A percentile compares a stretch with the other conserved stretches of the same genome.
Evolutionary conservation across 495 filamentous ascomycete species (phyloP).

Genomic region (Terfezia claveryi): DNA sequence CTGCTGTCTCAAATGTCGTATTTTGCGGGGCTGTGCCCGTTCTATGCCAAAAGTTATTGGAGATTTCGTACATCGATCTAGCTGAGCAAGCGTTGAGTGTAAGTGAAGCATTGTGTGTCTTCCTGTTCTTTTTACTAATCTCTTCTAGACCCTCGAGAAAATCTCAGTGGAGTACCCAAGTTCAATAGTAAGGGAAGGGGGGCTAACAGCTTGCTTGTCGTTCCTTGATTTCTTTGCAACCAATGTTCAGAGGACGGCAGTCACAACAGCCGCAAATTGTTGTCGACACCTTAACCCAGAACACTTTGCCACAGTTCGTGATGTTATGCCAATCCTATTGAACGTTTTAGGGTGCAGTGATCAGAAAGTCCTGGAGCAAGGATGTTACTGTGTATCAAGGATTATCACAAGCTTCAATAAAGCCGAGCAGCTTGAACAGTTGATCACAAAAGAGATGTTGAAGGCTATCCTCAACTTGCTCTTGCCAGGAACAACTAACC

Average conservation of each 20-base stretch:
- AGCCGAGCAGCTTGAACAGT: slow-evolving; percentile 67
- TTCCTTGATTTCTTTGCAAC: slow-evolving; percentile 97
- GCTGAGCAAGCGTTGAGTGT: slow-evolving; percentile 90
- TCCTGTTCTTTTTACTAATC: slow-evolving; percentile 6
- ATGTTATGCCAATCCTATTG: slow-evolving; percentile 87
- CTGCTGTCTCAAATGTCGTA: slow-evolving; percentile 82
- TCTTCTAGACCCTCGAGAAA: slow-evolving; percentile 61
- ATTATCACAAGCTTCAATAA: slow-evolving; percentile 92
- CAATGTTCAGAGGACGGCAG: slow-evolving; percentile 85
- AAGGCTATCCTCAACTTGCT: slow-evolving; percentile 74
- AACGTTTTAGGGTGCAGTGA: slow-evolving; percentile 81
- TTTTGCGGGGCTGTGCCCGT: slow-evolving; percentile 90
- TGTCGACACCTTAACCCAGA: slow-evolving; percentile 90
- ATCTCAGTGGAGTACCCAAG: slow-evolving; percentile 93
- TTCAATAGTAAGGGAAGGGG: slow-evolving; percentile 88
- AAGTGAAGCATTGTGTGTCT: slow-evolving; percentile 18
- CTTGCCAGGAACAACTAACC: slow-evolving; percentile 81
- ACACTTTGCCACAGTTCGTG: slow-evolving; percentile 64
- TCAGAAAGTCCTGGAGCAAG: slow-evolving; percentile 91
- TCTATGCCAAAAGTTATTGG: slow-evolving; percentile 76
- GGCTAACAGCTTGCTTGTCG: slow-evolving; percentile 75
- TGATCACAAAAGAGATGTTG: slow-evolving; percentile 70
- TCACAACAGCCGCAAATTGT: slow-evolving; percentile 93
- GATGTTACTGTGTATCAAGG: slow-evolving; percentile 83
- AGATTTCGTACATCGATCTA: slow-evolving; percentile 90